These are phyloP conservation scores for Eudorina sp. DNA, from an alignment of 139 green algal genomes.

Conservation along the genomic window DNA sequence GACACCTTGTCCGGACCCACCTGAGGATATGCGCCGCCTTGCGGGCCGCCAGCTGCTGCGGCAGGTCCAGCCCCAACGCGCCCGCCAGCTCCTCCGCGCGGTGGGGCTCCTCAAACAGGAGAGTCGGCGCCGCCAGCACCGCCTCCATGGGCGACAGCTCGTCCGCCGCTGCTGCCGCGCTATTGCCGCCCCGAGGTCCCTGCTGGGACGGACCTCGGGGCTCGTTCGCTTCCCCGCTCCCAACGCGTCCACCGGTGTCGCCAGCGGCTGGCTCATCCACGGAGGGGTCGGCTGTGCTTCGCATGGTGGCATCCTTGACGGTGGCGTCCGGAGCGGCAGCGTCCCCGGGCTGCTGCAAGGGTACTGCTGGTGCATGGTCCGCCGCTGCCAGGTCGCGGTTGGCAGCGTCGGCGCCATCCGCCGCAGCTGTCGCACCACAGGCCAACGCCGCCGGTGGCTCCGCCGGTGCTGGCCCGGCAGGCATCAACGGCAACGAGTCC, in stretches of 20 bases:
- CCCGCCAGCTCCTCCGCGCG: constrained; percentile 41
- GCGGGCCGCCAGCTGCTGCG: constrained; percentile 46
- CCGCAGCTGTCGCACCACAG: background rate
- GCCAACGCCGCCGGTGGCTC: background rate
- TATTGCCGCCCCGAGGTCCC: background rate
- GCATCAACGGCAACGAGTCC: background rate
- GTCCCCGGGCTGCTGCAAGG: no score
- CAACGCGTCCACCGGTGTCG: background rate
- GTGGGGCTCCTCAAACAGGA: constrained; percentile 45
- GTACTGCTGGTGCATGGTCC: no score
- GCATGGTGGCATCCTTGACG: no score
- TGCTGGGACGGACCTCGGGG: no score
- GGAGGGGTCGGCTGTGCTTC: no score
- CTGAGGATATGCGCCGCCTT: constrained; percentile 48
- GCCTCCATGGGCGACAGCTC: background rate
- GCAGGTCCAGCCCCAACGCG: constrained; percentile 28
- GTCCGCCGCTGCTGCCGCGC: background rate
- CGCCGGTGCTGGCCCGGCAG: no score
- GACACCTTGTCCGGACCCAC: no score
- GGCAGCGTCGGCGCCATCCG: background rate
- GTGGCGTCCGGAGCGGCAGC: no score
- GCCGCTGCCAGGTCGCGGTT: no score
- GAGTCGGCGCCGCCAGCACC: background rate
- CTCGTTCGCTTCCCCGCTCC: no score
- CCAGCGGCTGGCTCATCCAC: no score